Evolutionary conservation across 768 basidiomycete species (phyloP).

Genomic region (Tulasnella sp.): DNA sequence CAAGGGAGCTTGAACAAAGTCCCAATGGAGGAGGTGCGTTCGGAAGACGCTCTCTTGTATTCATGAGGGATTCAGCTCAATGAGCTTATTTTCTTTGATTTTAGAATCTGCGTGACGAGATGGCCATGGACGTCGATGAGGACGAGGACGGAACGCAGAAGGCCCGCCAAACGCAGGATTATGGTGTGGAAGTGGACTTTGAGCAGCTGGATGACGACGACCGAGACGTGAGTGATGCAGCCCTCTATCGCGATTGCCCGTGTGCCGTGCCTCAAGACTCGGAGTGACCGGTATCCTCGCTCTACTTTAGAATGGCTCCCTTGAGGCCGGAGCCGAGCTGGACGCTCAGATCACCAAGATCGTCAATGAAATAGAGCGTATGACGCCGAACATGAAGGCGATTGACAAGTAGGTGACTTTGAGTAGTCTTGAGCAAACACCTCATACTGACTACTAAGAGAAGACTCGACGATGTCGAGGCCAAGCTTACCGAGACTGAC

Average conservation of each 20-base stretch:
- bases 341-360: slow-evolving; percentile 63
- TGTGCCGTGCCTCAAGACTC: too few relatives aligned
- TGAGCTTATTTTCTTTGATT: too few relatives aligned
- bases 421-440: background rate
- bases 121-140: slow-evolving; percentile 87
- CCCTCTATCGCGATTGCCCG: background rate
- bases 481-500: slow-evolving; percentile 78
- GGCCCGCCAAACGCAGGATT: slow-evolving; percentile 61
- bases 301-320: slow-evolving; percentile 41
- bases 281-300: too few relatives aligned
- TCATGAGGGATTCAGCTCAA: slow-evolving; percentile 5
- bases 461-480: slow-evolving; percentile 75
- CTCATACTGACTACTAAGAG: background rate
- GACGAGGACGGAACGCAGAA: slow-evolving; percentile 73
- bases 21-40: slow-evolving; percentile 83
- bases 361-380: slow-evolving; percentile 71
- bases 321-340: slow-evolving; percentile 55
- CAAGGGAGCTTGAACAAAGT: slow-evolving; percentile 73
- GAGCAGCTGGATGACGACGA: slow-evolving; percentile 61
- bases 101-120: slow-evolving; percentile 71
- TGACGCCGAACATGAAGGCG: slow-evolving; percentile 96
- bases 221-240: slow-evolving; percentile 48
- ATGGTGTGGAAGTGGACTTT: slow-evolving; percentile 86
- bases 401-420: slow-evolving; percentile 58
- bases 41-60: too few relatives aligned